These are phyloP conservation scores for Penicillium psychrofluorescens DNA, from an alignment of 495 filamentous ascomycete genomes.

Conservation along the genomic window DNA sequence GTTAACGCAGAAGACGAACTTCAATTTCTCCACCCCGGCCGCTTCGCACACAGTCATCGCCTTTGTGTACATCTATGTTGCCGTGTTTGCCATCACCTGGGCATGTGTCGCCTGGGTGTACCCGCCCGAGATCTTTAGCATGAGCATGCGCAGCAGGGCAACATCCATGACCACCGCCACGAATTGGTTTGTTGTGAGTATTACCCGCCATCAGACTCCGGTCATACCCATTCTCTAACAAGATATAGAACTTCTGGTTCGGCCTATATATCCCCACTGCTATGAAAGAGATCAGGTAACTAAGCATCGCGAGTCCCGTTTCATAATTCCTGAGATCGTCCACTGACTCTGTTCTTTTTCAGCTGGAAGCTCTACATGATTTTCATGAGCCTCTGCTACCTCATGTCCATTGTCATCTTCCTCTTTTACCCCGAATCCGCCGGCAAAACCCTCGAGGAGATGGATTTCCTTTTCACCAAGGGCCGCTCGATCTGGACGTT, in stretches of 20 bases:
- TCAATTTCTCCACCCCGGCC: constrained; percentile 7
- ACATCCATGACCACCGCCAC: constrained; percentile 15
- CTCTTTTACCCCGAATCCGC: constrained; percentile 17
- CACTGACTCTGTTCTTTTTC: too few relatives aligned
- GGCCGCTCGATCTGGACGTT: constrained; percentile 15
- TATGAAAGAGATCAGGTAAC: constrained; percentile 18
- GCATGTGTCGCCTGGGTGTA: constrained; percentile 17
- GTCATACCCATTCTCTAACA: too few relatives aligned
- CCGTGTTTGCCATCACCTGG: constrained; percentile 11
- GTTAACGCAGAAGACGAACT: constrained; percentile 19
- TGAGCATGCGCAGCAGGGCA: constrained; percentile 9
- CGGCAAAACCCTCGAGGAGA: constrained; percentile 16
- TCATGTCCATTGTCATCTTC: constrained; percentile 11
- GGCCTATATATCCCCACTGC: constrained; percentile 19
- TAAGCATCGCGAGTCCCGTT: background rate
- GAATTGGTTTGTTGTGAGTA: constrained; percentile 18
- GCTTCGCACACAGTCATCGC: constrained; percentile 12
- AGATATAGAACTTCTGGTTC: constrained; percentile 19
- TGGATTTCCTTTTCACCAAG: constrained; percentile 20
- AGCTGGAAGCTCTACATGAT: constrained; percentile 17
- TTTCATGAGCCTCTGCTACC: constrained; percentile 15
- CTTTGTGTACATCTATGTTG: constrained; percentile 16
- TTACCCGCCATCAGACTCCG: too few relatives aligned
- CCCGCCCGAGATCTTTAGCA: constrained; percentile 11
- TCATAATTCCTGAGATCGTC: too few relatives aligned